Evolutionary conservation across 768 basidiomycete genomes (phyloP), one percentile per base, ranked within the genome.

Genomic region (Amyloporia xantha): DNA sequence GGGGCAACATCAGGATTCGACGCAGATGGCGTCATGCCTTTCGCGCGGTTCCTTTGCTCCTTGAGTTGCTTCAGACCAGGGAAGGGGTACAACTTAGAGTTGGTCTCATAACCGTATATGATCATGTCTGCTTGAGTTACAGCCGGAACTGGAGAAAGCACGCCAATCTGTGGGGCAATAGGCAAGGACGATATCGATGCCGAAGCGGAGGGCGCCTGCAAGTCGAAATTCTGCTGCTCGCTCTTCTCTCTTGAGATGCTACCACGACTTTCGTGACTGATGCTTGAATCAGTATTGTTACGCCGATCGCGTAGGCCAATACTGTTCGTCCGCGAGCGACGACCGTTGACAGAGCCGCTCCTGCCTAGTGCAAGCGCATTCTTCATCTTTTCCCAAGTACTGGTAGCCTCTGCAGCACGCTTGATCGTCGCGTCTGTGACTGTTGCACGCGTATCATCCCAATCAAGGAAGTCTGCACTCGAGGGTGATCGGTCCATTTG

Each of bases 1-100:
- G 72, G 62, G 41, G 69, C 63, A 36, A 76, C 68, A 41, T 78
- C 75, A 11, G 77, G 75, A 13, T 73, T 74, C 9, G 77, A 75
- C 6, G 71, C 67, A 2, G 74, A 75, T 63, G 64, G 68, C 44
- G 62, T 73, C 40, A 79, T 64, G 5, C 75, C 77, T 46, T 75
- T 76, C 47, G 74, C 72, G 27, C 80, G 77, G 56, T 72, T 80
- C 44, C 82, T 75, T 58, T 86, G 79, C 60, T 87, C 83, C 62
- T 87, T 87, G 30, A 92, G 71, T 57, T 79, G 77, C 59, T 82
- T 77, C 65, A 92, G 84, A 30, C 90, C 91, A 21, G 90, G 91
- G 75, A 95, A 93, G 1, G 93, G 91, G 66, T 86, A 87, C 28
- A 96, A 72, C 63, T 97, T 97, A 26, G 77, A 64, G 55, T 81